Percentiles rank a stretch among this genome's conserved stretches.
Conservation (phyloP, 345 rosid species). For the Gossypium ekmanianum region DNA sequence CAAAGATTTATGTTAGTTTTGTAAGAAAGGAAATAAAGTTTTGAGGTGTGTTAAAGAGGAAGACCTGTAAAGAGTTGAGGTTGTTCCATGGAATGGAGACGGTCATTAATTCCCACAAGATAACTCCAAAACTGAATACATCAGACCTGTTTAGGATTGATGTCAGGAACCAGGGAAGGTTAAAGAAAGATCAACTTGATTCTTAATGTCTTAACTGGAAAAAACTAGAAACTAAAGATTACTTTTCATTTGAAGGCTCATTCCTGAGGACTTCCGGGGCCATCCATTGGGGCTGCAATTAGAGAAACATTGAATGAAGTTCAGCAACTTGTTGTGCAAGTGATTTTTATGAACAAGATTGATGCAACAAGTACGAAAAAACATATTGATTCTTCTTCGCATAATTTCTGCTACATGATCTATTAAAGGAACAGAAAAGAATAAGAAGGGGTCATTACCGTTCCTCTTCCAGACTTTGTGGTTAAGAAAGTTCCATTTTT, state of each 20-base stretch:
- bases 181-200: background rate
- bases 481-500: constrained; percentile 74
- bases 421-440: background rate
- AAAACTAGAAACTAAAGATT: constrained; percentile 14
- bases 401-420: background rate
- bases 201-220: background rate
- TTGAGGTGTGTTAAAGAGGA: background rate
- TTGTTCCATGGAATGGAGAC: constrained; percentile 73
- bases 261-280: constrained; percentile 89
- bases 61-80: constrained; percentile 70
- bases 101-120: constrained; percentile 85
- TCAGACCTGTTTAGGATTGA: constrained; percentile 55
- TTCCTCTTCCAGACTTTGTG: constrained; percentile 80
- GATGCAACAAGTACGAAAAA: background rate
- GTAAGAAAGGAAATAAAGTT: background rate
- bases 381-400: too few species aligned
- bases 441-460: constrained; percentile 36
- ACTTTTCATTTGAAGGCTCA: constrained; percentile 92
- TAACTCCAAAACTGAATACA: constrained; percentile 80
- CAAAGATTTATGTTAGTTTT: background rate
- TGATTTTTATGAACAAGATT: background rate
- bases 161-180: background rate
- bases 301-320: background rate
- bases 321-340: background rate
- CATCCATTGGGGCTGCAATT: constrained; percentile 94